phyloP scores from a whole-genome alignment of 2,329 filamentous ascomycete species.

The Xylariaceae sp. region DNA sequence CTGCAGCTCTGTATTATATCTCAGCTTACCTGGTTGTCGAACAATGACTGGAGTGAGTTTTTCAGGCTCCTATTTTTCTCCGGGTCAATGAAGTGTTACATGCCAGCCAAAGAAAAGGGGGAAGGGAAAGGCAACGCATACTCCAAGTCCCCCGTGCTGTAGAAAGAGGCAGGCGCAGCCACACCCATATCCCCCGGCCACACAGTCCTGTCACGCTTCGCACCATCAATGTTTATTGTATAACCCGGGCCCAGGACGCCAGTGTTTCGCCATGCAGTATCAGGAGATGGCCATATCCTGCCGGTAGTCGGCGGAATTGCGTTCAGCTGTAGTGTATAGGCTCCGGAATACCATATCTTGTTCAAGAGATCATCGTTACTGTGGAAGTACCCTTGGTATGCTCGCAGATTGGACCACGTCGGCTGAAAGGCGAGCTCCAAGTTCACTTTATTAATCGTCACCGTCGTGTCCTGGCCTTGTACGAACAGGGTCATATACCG shows the following conservation, averaged over 20 bases:
- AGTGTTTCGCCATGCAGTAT: constrained; percentile 25
- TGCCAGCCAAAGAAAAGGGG: constrained; percentile 4
- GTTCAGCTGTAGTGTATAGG: constrained; percentile 44
- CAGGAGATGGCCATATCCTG: constrained; percentile 26
- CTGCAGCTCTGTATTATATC: neutral
- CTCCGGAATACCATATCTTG: constrained; percentile 51
- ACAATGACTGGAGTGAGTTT: constrained; percentile 38
- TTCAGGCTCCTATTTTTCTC: constrained; percentile 34
- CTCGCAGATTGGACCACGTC: constrained; percentile 42
- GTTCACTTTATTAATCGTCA: constrained; percentile 20
- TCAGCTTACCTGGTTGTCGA: constrained; percentile 29
- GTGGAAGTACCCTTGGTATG: constrained; percentile 50
- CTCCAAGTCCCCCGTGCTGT: constrained; percentile 43
- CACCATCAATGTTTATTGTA: constrained; percentile 39
- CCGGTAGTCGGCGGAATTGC: constrained; percentile 25
- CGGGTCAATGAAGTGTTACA: constrained; percentile 7
- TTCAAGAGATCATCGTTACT: constrained; percentile 46
- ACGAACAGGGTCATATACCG: constrained; percentile 39
- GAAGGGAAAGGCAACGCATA: constrained; percentile 8
- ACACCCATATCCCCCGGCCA: constrained; percentile 56
- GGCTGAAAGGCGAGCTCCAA: constrained; percentile 28
- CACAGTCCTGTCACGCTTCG: constrained; percentile 49
- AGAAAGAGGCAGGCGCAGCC: constrained; percentile 43
- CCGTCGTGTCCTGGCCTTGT: constrained; percentile 24
- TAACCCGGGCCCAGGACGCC: constrained; percentile 26